Conservation (phyloP, 2,329 filamentous ascomycete genomes). For the Aspergillus spinulosporus region DNA sequence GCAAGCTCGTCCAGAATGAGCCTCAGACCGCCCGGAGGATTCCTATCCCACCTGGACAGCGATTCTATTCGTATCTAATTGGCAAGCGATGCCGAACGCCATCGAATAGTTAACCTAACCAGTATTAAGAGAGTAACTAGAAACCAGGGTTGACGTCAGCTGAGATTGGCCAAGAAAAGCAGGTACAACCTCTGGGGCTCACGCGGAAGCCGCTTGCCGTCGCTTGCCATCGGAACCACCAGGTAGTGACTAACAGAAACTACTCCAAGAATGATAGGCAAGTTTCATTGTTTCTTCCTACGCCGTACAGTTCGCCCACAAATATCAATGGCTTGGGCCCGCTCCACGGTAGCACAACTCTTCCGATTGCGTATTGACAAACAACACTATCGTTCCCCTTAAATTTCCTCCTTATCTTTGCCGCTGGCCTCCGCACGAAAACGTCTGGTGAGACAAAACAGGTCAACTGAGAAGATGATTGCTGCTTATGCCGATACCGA, state of each 20-base stretch:
- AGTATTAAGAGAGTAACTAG: too few species aligned
- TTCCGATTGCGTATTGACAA: background rate
- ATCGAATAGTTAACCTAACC: background rate
- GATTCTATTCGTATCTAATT: background rate
- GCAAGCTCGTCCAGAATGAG: background rate
- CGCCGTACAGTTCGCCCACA: background rate
- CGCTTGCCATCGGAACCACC: slow-evolving; percentile 33
- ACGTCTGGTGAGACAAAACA: background rate
- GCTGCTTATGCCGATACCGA: slow-evolving; percentile 25
- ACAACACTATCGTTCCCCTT: background rate
- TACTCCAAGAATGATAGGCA: background rate
- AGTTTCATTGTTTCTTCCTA: background rate
- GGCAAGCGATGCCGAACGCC: background rate
- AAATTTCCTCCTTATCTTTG: background rate
- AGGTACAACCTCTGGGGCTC: slow-evolving; percentile 20
- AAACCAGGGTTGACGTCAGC: slow-evolving; percentile 8
- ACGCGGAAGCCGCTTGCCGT: slow-evolving; percentile 31
- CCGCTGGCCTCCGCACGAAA: background rate
- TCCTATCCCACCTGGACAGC: background rate
- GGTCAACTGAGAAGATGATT: slow-evolving; percentile 33
- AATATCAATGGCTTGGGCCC: background rate
- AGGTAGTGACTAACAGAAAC: slow-evolving; percentile 32
- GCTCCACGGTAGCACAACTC: background rate
- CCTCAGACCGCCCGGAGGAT: background rate
- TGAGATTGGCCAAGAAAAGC: slow-evolving; percentile 18